These are phyloP conservation scores for Annulohypoxylon truncatum DNA, from an alignment of 2,329 filamentous ascomycete genomes.

Conservation along the genomic window DNA sequence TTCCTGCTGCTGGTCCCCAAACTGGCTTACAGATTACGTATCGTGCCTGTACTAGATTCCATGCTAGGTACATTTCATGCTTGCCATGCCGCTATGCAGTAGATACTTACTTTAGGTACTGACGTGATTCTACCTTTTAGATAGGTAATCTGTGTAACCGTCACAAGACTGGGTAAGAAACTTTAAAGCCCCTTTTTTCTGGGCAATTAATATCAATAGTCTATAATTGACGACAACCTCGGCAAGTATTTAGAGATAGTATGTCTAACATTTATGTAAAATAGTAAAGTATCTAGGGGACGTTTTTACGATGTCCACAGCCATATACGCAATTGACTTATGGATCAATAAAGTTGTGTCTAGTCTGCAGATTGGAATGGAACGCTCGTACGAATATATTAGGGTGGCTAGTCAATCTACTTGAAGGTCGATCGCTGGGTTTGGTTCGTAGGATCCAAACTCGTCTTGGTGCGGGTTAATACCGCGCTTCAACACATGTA, in stretches of 20 bases:
- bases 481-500: slow-evolving; percentile 35
- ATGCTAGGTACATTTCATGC: too few relatives aligned
- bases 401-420: slow-evolving; percentile 31
- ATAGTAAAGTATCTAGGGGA: not conserved
- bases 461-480: slow-evolving; percentile 31
- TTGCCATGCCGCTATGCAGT: not conserved
- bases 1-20: slow-evolving; percentile 31
- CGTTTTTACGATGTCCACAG: not conserved
- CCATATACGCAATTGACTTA: slow-evolving; percentile 2
- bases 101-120: not conserved
- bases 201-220: slow-evolving; percentile 2
- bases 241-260: not conserved
- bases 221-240: slow-evolving; percentile 3
- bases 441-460: slow-evolving; percentile 37
- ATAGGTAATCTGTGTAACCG: slow-evolving; percentile 30
- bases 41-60: slow-evolving; percentile 10
- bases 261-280: not conserved
- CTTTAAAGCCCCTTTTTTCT: slow-evolving; percentile 14
- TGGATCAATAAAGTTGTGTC: slow-evolving; percentile 13
- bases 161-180: slow-evolving; percentile 17
- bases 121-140: slow-evolving; percentile 11
- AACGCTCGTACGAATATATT: slow-evolving; percentile 15
- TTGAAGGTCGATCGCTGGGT: slow-evolving; percentile 34
- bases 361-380: not conserved
- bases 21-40: slow-evolving; percentile 29